A percentile compares a stretch with the other conserved stretches of the same genome.
phyloP scores from a whole-genome alignment of 176 grass and related monocot genomes.

The Aegilops umbellulata region DNA sequence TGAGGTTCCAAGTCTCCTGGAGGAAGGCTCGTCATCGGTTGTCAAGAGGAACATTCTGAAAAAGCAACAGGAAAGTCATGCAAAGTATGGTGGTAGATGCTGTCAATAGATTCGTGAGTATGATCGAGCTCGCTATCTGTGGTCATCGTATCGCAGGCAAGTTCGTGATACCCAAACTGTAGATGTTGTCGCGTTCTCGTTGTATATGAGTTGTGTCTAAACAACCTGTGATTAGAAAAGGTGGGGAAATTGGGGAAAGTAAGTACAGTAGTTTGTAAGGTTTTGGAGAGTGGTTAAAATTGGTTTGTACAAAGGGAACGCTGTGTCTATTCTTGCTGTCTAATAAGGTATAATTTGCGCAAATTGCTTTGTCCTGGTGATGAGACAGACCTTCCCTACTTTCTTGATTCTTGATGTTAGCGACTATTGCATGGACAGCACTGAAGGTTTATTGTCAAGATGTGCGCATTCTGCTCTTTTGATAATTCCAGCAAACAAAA shows the following conservation, averaged over 20 bases:
- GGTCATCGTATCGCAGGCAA: background rate
- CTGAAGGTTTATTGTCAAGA: background rate
- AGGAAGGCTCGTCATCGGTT: slow-evolving; percentile 71
- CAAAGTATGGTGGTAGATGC: slow-evolving; percentile 55
- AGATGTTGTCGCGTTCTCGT: slow-evolving; percentile 9
- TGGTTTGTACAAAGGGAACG: slow-evolving; percentile 48
- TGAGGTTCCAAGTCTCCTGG: slow-evolving; percentile 77
- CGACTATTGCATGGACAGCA: too few species aligned
- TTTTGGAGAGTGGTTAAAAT: slow-evolving; percentile 36
- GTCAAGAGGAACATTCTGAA: slow-evolving; percentile 83
- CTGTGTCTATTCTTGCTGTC: background rate
- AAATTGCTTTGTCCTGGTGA: background rate
- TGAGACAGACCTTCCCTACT: background rate
- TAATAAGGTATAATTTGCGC: background rate
- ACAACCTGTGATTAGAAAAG: slow-evolving; percentile 34
- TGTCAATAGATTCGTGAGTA: slow-evolving; percentile 41
- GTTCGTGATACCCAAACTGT: background rate
- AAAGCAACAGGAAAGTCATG: slow-evolving; percentile 76
- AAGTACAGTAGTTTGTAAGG: slow-evolving; percentile 28
- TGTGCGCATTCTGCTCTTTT: background rate
- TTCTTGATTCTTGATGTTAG: background rate
- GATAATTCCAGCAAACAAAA: background rate
- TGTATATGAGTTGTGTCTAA: slow-evolving; percentile 65
- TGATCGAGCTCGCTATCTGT: background rate
- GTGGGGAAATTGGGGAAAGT: slow-evolving; percentile 15